These are phyloP conservation scores for Leccinum boreale DNA, from an alignment of 768 basidiomycete genomes.

Conservation along the genomic window DNA sequence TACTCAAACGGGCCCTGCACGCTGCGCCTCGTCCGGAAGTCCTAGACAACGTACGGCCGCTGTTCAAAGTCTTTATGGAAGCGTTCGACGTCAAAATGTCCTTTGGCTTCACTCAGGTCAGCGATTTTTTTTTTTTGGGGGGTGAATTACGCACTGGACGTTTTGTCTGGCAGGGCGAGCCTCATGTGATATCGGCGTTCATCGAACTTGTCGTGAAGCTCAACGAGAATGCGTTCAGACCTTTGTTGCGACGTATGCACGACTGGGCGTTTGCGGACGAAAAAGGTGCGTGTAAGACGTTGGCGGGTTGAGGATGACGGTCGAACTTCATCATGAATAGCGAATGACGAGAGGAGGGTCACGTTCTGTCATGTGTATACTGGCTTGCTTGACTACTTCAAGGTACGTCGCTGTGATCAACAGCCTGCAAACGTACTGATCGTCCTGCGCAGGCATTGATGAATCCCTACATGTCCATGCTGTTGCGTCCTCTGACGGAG, in stretches of 20 bases:
- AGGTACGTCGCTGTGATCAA: conserved; percentile 44
- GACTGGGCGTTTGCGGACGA: conserved; percentile 88
- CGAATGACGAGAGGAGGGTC: conserved; percentile 48
- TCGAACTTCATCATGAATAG: conserved; percentile 1
- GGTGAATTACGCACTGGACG: background rate
- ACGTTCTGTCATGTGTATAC: conserved; percentile 76
- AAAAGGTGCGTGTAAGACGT: conserved; percentile 34
- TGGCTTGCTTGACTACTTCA: conserved; percentile 81
- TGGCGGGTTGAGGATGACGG: background rate
- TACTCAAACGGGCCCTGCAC: conserved; percentile 64
- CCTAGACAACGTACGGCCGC: conserved; percentile 56
- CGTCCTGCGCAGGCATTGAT: conserved; percentile 63
- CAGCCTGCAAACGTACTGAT: background rate
- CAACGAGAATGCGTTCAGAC: conserved; percentile 88
- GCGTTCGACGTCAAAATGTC: conserved; percentile 57
- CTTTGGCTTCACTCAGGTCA: conserved; percentile 30
- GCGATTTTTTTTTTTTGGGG: background rate
- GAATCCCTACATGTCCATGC: conserved; percentile 85
- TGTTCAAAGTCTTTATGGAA: conserved; percentile 79
- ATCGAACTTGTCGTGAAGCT: conserved; percentile 88
- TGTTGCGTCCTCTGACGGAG: conserved; percentile 65
- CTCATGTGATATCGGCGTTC: conserved; percentile 65
- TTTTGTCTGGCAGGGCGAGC: conserved; percentile 43
- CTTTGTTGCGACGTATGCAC: conserved; percentile 85
- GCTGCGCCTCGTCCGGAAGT: conserved; percentile 62